Conservation (phyloP, 768 basidiomycete species). For the Podaxis rugospora region DNA sequence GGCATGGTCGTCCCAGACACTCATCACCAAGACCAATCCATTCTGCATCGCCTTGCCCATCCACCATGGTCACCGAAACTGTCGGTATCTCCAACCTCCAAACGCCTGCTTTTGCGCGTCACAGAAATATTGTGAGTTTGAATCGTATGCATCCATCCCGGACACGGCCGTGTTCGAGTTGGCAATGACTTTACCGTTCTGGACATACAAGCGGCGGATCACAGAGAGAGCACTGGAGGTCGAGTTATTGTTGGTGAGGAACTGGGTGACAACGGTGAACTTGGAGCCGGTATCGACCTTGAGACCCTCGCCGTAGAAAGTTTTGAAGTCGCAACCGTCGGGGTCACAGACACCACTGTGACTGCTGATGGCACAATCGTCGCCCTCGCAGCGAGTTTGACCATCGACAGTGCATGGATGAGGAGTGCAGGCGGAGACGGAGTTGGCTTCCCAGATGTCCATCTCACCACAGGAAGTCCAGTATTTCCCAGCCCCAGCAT, state of each 20-base stretch:
- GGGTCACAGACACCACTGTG: constrained; percentile 17
- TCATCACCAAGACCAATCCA: constrained; percentile 39
- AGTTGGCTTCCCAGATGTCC: constrained; percentile 23
- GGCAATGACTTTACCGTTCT: constrained; percentile 19
- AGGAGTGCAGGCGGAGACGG: constrained; percentile 19
- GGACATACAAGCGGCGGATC: constrained; percentile 19
- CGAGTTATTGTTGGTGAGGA: constrained; percentile 19
- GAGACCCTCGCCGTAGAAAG: constrained; percentile 18
- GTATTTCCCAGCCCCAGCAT: constrained; percentile 17
- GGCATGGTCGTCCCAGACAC: constrained; percentile 23
- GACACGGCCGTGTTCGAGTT: constrained; percentile 16
- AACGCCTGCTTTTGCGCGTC: constrained; percentile 14
- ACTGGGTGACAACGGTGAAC: constrained; percentile 21
- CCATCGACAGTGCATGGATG: constrained; percentile 18
- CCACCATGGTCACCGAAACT: constrained; percentile 16
- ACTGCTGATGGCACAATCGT: constrained; percentile 11
- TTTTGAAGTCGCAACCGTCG: constrained; percentile 19
- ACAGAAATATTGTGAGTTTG: constrained; percentile 16
- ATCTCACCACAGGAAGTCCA: constrained; percentile 21
- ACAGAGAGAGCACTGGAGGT: constrained; percentile 17
- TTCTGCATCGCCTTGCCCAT: constrained; percentile 14
- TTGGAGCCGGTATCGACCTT: constrained; percentile 20
- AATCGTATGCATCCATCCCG: constrained; percentile 12
- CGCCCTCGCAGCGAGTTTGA: constrained; percentile 16
- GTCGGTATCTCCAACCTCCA: constrained; percentile 18